Evolutionary conservation across 768 basidiomycete genomes (phyloP).

Genomic region (Obba rivulosa): DNA sequence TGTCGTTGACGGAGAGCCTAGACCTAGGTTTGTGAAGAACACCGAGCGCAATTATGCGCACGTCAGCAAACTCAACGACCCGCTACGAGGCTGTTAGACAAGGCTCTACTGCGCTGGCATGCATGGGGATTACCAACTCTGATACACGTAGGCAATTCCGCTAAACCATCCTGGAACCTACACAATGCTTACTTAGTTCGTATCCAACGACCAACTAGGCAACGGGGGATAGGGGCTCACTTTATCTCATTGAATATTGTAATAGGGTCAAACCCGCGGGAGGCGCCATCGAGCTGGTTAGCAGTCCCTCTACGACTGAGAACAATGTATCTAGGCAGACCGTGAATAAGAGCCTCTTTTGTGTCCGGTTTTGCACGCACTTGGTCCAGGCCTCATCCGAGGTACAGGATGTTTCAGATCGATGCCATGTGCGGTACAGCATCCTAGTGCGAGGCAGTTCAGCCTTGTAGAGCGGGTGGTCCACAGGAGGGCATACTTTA

Average conservation of each 20-base stretch:
- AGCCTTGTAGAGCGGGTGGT: not conserved
- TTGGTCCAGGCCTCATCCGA: constrained; percentile 81
- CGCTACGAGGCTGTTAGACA: constrained; percentile 37
- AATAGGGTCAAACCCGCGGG: constrained; percentile 63
- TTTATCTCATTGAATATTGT: constrained; percentile 72
- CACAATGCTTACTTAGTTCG: not conserved
- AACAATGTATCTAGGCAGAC: constrained; percentile 55
- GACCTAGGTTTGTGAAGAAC: constrained; percentile 55
- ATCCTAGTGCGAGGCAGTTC: constrained; percentile 33
- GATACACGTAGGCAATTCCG: constrained; percentile 60
- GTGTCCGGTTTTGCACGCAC: constrained; percentile 32
- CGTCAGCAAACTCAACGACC: constrained; percentile 64
- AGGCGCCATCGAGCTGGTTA: constrained; percentile 63
- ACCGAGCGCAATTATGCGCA: constrained; percentile 69
- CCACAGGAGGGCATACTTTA: constrained; percentile 44
- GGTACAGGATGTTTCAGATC: constrained; percentile 64
- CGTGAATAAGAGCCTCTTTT: not conserved
- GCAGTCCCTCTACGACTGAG: constrained; percentile 73
- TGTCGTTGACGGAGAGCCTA: constrained; percentile 53
- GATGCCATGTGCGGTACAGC: constrained; percentile 64
- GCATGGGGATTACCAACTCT: constrained; percentile 40
- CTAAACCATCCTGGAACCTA: constrained; percentile 64
- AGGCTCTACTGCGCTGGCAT: not conserved
- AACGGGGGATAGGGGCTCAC: constrained; percentile 31
- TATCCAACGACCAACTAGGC: not conserved